Percentiles rank a stretch among this genome's conserved stretches.
phyloP scores from a whole-genome alignment of 78 protist genomes.

The Dictyostelium capitatum region DNA sequence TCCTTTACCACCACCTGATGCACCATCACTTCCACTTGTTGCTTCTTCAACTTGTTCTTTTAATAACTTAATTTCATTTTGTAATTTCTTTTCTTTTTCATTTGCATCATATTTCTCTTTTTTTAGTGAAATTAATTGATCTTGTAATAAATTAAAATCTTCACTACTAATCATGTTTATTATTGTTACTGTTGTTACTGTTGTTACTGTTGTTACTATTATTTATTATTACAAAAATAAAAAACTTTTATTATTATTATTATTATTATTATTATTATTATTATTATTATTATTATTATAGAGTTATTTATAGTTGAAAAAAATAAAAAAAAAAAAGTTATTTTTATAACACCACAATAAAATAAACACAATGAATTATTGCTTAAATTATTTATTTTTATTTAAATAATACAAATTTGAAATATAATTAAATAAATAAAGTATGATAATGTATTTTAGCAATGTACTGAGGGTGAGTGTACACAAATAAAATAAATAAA shows the following conservation, averaged over 20 bases:
- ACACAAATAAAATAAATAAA: no score
- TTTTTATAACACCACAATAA: not conserved
- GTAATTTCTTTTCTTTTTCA: slow-evolving; percentile 69
- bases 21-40: not conserved
- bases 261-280: no score
- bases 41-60: slow-evolving; percentile 47
- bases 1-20: not conserved
- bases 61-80: slow-evolving; percentile 30
- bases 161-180: slow-evolving; percentile 54
- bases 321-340: not conserved
- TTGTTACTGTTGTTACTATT: not conserved
- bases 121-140: slow-evolving; percentile 63
- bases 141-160: slow-evolving; percentile 66
- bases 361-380: no score
- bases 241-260: not conserved
- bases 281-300: no score
- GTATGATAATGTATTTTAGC: no score
- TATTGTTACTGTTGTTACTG: not conserved
- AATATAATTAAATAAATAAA: no score
- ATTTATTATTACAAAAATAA: not conserved
- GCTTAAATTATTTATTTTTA: not conserved
- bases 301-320: not conserved
- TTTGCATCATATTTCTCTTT: slow-evolving; percentile 45
- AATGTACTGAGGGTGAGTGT: no score
- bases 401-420: no score